phyloP scores from a whole-genome alignment of 106 monocot species.

The Ottelia alismoides region DNA sequence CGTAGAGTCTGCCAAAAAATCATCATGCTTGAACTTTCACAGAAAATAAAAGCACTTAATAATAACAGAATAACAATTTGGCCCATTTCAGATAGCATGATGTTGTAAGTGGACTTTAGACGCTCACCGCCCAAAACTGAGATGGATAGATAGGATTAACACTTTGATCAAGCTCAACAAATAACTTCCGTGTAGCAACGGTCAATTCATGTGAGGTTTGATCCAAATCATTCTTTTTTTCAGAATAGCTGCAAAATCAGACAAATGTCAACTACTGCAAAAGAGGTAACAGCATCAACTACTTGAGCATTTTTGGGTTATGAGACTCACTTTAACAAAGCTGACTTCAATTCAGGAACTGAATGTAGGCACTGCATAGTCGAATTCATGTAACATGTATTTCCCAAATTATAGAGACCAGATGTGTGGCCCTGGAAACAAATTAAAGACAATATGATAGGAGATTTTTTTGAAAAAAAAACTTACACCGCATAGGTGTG shows the following conservation, averaged over 20 bases:
- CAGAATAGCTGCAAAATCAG: conserved; percentile 44
- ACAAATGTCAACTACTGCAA: background rate
- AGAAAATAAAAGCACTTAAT: background rate
- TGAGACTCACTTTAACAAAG: conserved; percentile 52
- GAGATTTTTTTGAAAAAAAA: too few species aligned
- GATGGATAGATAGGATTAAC: conserved; percentile 76
- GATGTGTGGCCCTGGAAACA: conserved; percentile 77
- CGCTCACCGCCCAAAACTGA: conserved; percentile 81
- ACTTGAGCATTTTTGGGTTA: background rate
- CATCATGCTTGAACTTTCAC: background rate
- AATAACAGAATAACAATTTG: background rate
- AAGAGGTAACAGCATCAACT: background rate
- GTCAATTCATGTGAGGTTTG: conserved; percentile 82
- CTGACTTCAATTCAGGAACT: conserved; percentile 90
- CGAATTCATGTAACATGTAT: conserved; percentile 99
- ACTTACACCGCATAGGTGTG: too few species aligned
- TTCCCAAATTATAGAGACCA: conserved; percentile 91
- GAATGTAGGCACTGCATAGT: conserved; percentile 93
- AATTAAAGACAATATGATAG: too few species aligned
- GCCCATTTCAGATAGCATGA: too few species aligned
- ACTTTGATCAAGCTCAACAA: conserved; percentile 83
- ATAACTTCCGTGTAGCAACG: conserved; percentile 78
- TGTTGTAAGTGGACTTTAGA: background rate
- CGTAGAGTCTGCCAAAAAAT: conserved; percentile 55
- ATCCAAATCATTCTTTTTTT: conserved; percentile 73